Evolutionary conservation across 129 eudicot species (phyloP).

Genomic region (Mikania micrantha): DNA sequence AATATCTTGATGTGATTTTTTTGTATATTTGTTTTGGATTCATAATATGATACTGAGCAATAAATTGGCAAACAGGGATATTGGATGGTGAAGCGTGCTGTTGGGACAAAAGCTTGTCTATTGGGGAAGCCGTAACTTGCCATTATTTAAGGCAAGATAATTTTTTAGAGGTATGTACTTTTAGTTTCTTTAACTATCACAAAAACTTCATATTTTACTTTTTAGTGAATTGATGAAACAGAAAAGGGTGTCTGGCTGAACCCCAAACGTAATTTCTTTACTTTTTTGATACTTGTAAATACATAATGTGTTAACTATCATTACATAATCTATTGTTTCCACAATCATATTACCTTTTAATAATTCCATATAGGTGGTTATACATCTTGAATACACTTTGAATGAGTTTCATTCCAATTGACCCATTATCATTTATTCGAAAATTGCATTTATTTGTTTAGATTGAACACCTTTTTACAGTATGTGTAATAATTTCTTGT

Average conservation of each 20-base stretch:
- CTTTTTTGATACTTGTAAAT: background rate
- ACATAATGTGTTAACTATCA: background rate
- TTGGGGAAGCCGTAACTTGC: conserved; percentile 94
- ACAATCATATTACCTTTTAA: background rate
- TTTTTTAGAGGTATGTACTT: conserved; percentile 66
- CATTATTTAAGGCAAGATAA: conserved; percentile 83
- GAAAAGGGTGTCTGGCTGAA: background rate
- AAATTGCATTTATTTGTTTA: background rate
- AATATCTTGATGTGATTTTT: background rate
- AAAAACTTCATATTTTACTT: background rate
- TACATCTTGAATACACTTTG: background rate
- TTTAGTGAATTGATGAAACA: no score
- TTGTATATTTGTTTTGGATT: background rate
- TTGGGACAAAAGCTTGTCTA: conserved; percentile 93
- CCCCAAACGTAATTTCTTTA: background rate
- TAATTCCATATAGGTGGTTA: no score
- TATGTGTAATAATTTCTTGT: background rate
- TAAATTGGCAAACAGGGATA: conserved; percentile 60
- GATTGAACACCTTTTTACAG: background rate
- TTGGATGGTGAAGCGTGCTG: conserved; percentile 99
- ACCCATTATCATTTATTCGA: background rate
- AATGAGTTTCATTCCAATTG: background rate
- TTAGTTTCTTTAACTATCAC: background rate
- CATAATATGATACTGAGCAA: conserved; percentile 10
- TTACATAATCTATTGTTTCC: background rate